A percentile compares a stretch with the other conserved stretches of the same genome.
phyloP scores from a whole-genome alignment of 768 basidiomycete species.

The Tricholoma sp. region DNA sequence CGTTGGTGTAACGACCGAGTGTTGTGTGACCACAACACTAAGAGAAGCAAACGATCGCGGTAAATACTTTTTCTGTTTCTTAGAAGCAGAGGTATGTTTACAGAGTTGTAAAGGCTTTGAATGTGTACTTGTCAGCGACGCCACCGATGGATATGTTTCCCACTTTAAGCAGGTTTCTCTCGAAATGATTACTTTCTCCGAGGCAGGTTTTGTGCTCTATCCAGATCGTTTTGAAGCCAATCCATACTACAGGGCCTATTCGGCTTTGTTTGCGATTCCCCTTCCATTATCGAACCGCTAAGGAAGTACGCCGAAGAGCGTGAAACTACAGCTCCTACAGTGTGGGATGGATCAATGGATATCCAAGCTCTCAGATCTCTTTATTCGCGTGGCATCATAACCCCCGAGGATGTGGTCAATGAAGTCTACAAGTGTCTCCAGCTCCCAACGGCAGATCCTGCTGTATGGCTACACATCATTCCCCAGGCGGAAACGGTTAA shows the following conservation, averaged over 20 bases:
- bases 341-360: not conserved
- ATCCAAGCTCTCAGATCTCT: not conserved
- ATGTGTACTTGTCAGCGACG: not conserved
- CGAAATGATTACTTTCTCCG: not conserved
- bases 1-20: not conserved
- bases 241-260: not conserved
- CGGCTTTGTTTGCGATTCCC: not conserved
- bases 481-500: not conserved
- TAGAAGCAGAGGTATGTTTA: not conserved
- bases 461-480: not conserved
- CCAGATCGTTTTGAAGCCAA: not conserved
- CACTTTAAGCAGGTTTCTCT: not conserved
- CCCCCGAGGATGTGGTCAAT: not conserved
- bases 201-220: not conserved
- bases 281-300: not conserved
- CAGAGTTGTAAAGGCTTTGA: not conserved
- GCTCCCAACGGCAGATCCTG: not conserved
- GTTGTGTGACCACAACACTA: not conserved
- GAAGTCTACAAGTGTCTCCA: not conserved
- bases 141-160: not conserved
- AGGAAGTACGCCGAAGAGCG: not conserved
- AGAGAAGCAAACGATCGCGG: slow-evolving; percentile 1
- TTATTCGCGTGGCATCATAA: not conserved
- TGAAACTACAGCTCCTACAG: not conserved
- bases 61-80: not conserved